phyloP scores from a whole-genome alignment of 2,329 filamentous ascomycete genomes.

The Mollisiaceae sp. region DNA sequence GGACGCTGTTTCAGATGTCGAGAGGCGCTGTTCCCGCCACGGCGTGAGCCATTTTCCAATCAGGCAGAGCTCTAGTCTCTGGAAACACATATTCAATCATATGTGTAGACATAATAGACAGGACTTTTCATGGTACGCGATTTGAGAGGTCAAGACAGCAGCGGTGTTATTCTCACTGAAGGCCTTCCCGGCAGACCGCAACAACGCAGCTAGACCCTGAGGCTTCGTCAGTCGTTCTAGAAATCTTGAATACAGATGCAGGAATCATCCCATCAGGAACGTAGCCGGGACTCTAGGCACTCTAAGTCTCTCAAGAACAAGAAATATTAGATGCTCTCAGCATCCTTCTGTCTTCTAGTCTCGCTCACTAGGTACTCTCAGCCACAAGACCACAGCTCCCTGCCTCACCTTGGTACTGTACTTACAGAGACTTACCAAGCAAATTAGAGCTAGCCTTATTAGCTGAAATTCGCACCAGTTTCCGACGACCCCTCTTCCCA shows the following conservation, averaged over 20 bases:
- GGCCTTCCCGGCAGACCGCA: neutral
- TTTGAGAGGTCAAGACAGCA: constrained; percentile 10
- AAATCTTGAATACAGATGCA: constrained; percentile 17
- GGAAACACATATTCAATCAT: constrained; percentile 17
- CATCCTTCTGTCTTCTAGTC: neutral
- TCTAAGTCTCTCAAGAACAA: constrained; percentile 15
- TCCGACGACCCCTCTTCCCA: constrained; percentile 9
- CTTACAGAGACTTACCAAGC: neutral
- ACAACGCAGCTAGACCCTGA: neutral
- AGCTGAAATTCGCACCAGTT: neutral
- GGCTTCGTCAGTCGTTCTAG: constrained; percentile 1
- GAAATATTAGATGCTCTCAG: constrained; percentile 10
- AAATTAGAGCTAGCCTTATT: neutral
- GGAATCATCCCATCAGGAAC: constrained; percentile 11
- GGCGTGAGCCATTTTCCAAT: constrained; percentile 26
- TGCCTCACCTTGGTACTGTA: neutral
- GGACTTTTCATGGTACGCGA: constrained; percentile 10
- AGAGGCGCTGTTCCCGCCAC: constrained; percentile 20
- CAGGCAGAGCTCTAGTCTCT: constrained; percentile 23
- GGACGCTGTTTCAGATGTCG: constrained; percentile 33
- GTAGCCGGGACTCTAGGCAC: neutral
- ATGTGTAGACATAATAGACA: constrained; percentile 23
- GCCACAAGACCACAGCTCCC: neutral
- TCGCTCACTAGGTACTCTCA: neutral
- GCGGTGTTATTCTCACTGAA: neutral